phyloP scores from a whole-genome alignment of 139 green algal species.

The Marvania coccoides region DNA sequence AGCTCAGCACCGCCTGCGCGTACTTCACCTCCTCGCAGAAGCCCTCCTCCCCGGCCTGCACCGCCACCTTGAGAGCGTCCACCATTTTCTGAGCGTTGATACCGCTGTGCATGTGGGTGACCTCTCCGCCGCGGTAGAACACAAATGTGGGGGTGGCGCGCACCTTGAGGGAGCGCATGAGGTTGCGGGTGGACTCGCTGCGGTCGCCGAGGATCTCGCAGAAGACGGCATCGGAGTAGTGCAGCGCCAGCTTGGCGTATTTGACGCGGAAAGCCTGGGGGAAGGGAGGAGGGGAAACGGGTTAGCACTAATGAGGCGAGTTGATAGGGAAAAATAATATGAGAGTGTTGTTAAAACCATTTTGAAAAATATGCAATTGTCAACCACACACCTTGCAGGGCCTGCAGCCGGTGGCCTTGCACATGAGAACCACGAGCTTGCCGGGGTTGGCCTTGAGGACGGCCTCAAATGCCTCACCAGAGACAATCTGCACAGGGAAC shows the following conservation, averaged over 20 bases:
- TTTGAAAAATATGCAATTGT: too few relatives aligned
- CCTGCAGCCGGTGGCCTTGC: constrained; percentile 57
- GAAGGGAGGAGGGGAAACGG: neutral
- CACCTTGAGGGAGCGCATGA: constrained; percentile 44
- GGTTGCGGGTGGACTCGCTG: constrained; percentile 37
- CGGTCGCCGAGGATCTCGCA: constrained; percentile 56
- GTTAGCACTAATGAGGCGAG: neutral
- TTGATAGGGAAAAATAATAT: neutral
- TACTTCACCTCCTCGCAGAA: neutral
- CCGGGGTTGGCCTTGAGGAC: constrained; percentile 30
- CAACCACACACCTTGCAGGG: constrained; percentile 60
- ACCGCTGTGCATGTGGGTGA: constrained; percentile 33
- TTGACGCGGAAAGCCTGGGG: constrained; percentile 36
- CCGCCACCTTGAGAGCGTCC: neutral
- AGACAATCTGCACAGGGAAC: constrained; percentile 21
- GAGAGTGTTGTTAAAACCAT: neutral
- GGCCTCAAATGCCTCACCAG: constrained; percentile 36
- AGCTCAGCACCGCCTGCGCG: neutral
- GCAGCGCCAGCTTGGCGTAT: constrained; percentile 26
- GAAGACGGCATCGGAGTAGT: constrained; percentile 38
- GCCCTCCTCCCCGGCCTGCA: neutral
- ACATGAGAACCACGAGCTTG: constrained; percentile 60
- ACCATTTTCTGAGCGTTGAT: constrained; percentile 51
- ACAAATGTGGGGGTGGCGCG: constrained; percentile 61
- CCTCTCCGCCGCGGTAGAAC: constrained; percentile 41